Conservation (phyloP, 495 filamentous ascomycete species). For the Darksidea phi region DNA sequence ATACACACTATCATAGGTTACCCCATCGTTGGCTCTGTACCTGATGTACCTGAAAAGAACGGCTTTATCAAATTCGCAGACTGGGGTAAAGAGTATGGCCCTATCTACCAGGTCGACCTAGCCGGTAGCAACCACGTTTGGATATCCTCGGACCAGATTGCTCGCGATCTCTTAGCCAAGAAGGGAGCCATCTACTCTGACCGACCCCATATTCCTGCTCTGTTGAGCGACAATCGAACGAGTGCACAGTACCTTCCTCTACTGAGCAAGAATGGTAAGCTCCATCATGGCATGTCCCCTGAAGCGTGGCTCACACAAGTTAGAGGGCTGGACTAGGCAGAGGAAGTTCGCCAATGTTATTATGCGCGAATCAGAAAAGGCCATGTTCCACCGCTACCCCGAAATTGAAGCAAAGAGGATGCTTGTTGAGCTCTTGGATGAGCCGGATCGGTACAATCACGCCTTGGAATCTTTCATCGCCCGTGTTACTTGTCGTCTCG, state of each 20-base stretch:
- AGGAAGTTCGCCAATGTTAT: constrained; percentile 58
- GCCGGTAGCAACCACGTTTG: constrained; percentile 59
- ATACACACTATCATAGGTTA: constrained; percentile 23
- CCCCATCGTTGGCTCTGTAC: constrained; percentile 58
- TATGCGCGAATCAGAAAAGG: constrained; percentile 51
- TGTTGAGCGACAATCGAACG: constrained; percentile 54
- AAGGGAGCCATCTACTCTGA: constrained; percentile 61
- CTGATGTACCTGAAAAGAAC: constrained; percentile 54
- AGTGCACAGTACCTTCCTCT: constrained; percentile 58
- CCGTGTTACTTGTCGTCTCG: constrained; percentile 57
- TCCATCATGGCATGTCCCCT: background rate
- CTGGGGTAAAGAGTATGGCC: constrained; percentile 63
- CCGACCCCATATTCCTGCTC: constrained; percentile 51
- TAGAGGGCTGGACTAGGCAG: constrained; percentile 59
- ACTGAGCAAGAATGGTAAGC: constrained; percentile 51
- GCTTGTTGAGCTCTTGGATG: constrained; percentile 46
- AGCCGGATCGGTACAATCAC: constrained; percentile 52
- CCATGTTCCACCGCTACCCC: constrained; percentile 52
- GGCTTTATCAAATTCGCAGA: constrained; percentile 60
- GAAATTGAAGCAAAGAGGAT: constrained; percentile 56
- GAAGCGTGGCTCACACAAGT: constrained; percentile 12
- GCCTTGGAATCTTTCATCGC: constrained; percentile 60
- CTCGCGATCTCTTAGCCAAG: constrained; percentile 60
- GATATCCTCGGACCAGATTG: constrained; percentile 57
- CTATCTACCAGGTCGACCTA: constrained; percentile 60